Conservation (phyloP, 139 green algal species). For the Volvox reticuliferus region DNA sequence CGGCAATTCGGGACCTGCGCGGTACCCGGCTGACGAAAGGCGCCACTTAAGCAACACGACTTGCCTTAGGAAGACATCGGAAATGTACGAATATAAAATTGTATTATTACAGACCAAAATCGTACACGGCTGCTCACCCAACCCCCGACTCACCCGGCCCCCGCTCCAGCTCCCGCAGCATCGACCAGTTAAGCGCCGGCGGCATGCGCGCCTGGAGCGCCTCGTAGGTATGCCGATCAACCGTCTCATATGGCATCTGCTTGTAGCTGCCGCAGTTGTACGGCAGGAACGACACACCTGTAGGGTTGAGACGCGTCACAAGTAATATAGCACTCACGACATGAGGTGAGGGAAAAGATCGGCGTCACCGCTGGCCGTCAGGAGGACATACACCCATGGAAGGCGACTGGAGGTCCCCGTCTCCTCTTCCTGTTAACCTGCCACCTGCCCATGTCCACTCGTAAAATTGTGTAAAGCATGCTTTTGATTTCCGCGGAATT, state of each 20-base stretch:
- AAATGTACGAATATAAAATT: too few relatives aligned
- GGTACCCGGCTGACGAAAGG: too few relatives aligned
- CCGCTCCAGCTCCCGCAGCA: constrained; percentile 56
- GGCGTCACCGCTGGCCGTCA: too few relatives aligned
- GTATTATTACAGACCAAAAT: too few relatives aligned
- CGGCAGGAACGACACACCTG: constrained; percentile 65
- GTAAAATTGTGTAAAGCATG: too few relatives aligned
- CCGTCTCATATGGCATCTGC: constrained; percentile 64
- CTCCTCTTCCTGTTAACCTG: not conserved
- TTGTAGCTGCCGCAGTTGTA: constrained; percentile 61
- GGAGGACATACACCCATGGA: not conserved
- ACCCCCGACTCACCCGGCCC: not conserved
- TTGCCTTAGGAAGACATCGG: too few relatives aligned
- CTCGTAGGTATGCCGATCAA: constrained; percentile 42
- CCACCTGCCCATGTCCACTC: not conserved
- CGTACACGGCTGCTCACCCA: not conserved
- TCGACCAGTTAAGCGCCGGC: constrained; percentile 46
- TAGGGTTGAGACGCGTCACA: not conserved
- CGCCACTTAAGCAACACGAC: too few relatives aligned
- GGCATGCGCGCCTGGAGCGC: constrained; percentile 57
- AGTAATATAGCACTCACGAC: too few relatives aligned
- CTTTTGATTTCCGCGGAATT: too few relatives aligned
- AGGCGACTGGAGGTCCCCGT: not conserved
- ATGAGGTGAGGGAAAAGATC: too few relatives aligned
- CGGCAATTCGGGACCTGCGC: too few relatives aligned